A percentile compares a stretch with the other conserved stretches of the same genome.
Conservation (phyloP, 768 basidiomycete species). For the Cystofilobasidium bisporidii region DNA sequence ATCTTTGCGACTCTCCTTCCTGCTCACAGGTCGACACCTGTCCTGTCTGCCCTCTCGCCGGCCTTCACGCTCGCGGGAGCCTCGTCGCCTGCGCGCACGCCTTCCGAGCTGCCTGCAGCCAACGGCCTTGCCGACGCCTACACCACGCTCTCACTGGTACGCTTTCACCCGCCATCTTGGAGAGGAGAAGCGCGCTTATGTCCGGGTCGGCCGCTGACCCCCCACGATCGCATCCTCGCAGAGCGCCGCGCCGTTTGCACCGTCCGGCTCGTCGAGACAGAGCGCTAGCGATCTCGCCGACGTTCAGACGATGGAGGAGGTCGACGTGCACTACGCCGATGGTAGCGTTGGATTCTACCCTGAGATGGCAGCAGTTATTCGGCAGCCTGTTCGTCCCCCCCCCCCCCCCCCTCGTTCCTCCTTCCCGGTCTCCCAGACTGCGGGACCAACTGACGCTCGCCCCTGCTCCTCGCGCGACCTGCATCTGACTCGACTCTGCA, state of each 20-base stretch:
- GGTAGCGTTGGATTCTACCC: constrained; percentile 6
- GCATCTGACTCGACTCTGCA: too few relatives aligned
- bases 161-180: too few relatives aligned
- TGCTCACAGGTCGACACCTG: constrained; percentile 15
- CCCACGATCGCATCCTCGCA: not conserved
- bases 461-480: too few relatives aligned
- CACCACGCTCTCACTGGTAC: constrained; percentile 24
- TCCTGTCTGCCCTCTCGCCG: constrained; percentile 18
- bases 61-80: constrained; percentile 16
- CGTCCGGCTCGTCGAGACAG: not conserved
- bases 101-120: not conserved
- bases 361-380: not conserved
- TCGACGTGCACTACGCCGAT: not conserved
- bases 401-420: too few relatives aligned
- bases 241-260: constrained; percentile 18
- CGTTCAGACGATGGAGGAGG: not conserved
- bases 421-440: too few relatives aligned
- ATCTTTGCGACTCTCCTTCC: not conserved
- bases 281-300: not conserved
- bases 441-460: too few relatives aligned
- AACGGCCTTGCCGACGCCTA: constrained; percentile 14
- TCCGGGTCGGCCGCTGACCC: too few relatives aligned
- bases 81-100: not conserved
- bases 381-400: constrained; percentile 20
- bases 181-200: too few relatives aligned